Evolutionary conservation across 495 filamentous ascomycete genomes (phyloP).

Genomic region (Aspergillus asperescens): DNA sequence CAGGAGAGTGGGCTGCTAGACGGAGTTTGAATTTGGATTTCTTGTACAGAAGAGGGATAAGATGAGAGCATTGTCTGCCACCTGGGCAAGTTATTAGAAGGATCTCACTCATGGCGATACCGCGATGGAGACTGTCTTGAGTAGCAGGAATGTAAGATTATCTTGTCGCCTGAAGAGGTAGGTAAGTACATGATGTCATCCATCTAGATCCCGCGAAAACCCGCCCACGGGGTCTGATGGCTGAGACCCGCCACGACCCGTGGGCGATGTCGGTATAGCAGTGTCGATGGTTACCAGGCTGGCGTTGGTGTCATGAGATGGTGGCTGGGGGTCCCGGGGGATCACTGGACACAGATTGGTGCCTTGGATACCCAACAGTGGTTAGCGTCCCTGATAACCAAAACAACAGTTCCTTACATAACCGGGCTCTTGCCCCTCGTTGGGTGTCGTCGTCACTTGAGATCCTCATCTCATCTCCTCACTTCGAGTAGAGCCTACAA

Average conservation of each 20-base stretch:
- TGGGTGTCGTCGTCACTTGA: conserved; percentile 11
- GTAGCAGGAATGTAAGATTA: too few species aligned
- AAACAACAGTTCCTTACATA: conserved; percentile 11
- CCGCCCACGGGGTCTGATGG: too few species aligned
- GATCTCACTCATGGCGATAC: conserved; percentile 11
- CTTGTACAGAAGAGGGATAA: conserved; percentile 26
- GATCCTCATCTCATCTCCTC: not conserved
- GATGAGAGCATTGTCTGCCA: conserved; percentile 21
- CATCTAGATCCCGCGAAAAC: too few species aligned
- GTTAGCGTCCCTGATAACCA: not conserved
- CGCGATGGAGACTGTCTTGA: too few species aligned
- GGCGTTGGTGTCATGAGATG: too few species aligned
- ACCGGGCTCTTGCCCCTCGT: conserved; percentile 12
- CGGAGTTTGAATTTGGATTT: conserved; percentile 23
- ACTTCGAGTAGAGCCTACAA: not conserved
- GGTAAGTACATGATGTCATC: too few species aligned
- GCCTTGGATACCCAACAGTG: conserved; percentile 10
- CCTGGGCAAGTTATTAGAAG: conserved; percentile 26
- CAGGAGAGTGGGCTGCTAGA: conserved; percentile 20
- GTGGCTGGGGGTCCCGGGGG: too few species aligned
- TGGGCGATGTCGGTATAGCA: too few species aligned
- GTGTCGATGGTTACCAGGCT: too few species aligned
- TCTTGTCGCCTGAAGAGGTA: too few species aligned
- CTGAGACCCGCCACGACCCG: too few species aligned
- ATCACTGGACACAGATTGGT: not conserved